phyloP scores from a whole-genome alignment of 2,329 filamentous ascomycete species.

The Coniochaeta hoffmannii region DNA sequence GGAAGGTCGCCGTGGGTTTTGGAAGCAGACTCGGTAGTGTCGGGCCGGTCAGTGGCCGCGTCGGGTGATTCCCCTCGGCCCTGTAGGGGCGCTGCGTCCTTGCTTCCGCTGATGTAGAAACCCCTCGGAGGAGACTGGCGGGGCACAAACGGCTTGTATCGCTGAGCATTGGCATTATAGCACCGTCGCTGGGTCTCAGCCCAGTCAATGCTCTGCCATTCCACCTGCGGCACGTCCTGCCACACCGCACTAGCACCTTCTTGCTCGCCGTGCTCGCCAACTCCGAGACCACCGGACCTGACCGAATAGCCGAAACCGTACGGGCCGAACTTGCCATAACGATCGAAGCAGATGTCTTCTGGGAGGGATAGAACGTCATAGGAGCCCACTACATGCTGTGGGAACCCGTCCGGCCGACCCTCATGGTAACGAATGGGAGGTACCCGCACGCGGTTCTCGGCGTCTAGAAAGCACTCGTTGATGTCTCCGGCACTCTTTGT shows the following conservation, averaged over 20 bases:
- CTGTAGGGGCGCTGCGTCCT: slow-evolving; percentile 13
- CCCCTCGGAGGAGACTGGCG: slow-evolving; percentile 36
- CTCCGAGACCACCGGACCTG: slow-evolving; percentile 71
- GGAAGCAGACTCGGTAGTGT: slow-evolving; percentile 5
- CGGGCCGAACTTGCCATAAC: slow-evolving; percentile 78
- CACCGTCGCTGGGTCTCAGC: slow-evolving; percentile 70
- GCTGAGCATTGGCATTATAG: slow-evolving; percentile 58
- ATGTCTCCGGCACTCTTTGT: slow-evolving; percentile 40
- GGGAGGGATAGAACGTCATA: slow-evolving; percentile 72
- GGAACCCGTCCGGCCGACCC: slow-evolving; percentile 77
- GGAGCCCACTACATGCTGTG: slow-evolving; percentile 78
- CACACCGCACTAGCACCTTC: slow-evolving; percentile 78
- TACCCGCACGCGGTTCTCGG: slow-evolving; percentile 53
- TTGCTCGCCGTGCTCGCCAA: slow-evolving; percentile 76
- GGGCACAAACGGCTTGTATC: slow-evolving; percentile 50
- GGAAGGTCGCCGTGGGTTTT: slow-evolving; percentile 29
- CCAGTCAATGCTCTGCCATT: slow-evolving; percentile 75
- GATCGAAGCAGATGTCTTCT: slow-evolving; percentile 86
- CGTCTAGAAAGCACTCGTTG: slow-evolving; percentile 73
- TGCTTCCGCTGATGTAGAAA: slow-evolving; percentile 36
- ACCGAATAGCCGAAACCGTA: slow-evolving; percentile 85
- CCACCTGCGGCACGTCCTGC: slow-evolving; percentile 62
- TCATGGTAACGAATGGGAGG: slow-evolving; percentile 67
- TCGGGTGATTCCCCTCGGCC: slow-evolving; percentile 13
- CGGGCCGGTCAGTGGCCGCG: slow-evolving; percentile 4